Conservation (phyloP, 345 rosid species). For the Lepidium aucheri region DNA sequence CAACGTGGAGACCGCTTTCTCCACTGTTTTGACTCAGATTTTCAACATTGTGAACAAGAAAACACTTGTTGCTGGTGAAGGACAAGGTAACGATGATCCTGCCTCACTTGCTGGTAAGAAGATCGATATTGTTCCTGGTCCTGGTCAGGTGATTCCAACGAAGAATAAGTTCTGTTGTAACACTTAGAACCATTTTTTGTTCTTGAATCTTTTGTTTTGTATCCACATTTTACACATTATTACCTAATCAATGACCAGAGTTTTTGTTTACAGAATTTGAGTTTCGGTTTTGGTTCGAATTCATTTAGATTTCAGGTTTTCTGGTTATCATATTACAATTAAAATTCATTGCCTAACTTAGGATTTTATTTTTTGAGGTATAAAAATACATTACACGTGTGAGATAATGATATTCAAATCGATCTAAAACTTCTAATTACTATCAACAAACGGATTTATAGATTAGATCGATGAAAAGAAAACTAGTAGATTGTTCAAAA, state of each 20-base stretch:
- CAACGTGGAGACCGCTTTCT: slow-evolving; percentile 53
- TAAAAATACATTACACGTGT: too few relatives aligned
- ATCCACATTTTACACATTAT: background rate
- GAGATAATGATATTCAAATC: too few relatives aligned
- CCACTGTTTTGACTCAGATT: slow-evolving; percentile 46
- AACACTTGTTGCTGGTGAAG: slow-evolving; percentile 43
- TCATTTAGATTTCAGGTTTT: too few relatives aligned
- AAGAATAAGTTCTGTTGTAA: slow-evolving; percentile 48
- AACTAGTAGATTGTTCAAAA: slow-evolving; percentile 3
- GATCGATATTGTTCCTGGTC: slow-evolving; percentile 40
- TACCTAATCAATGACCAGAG: background rate
- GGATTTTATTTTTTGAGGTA: too few relatives aligned
- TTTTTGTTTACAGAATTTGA: background rate
- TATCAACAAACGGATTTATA: background rate
- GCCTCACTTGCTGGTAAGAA: slow-evolving; percentile 35
- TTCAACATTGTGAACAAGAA: slow-evolving; percentile 49
- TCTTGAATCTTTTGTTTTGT: background rate
- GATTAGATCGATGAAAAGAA: too few relatives aligned
- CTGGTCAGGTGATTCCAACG: slow-evolving; percentile 50
- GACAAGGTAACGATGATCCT: slow-evolving; percentile 38
- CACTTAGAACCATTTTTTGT: slow-evolving; percentile 6
- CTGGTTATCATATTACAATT: background rate
- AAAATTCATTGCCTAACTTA: background rate
- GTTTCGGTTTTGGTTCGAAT: background rate
- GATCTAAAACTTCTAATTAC: too few relatives aligned